Base-by-base conservation (phyloP, 345 rosid species). In the Murraya koenigii region DNA sequence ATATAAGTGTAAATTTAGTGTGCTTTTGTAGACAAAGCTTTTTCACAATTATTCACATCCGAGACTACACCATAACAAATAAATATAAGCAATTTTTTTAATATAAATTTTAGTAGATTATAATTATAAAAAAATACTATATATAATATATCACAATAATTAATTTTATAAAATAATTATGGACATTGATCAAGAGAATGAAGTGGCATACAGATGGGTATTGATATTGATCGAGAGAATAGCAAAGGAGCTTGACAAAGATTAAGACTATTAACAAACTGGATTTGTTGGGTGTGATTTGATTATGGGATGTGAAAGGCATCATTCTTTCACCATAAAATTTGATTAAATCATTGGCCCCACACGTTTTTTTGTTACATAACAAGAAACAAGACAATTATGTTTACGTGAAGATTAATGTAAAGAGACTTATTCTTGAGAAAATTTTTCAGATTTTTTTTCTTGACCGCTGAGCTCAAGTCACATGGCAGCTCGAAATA, bases 311-410 rank as follows among this genome's bases (percentile, higher is more conserved):
- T 25, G n/a, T 64, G 41, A 74, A 60, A 4, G 59, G 59, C 69
- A 72, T 49, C 66, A 23, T 69, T 33, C 62, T 78, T 36, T 38
- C n/a, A 23, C 36, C 15, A 60, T 14, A 2, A 19, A 44, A 65
- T 32, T 15, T 35, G 36, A 79, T 47, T 56, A 56, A 17, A 17
- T 8, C 7, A 39, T 65, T 9, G 76, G 84, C 20, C 82, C 84
- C 87, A 81, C 87, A 77, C 87, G 87, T 77, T 84, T 80, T 79
- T 38, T 3, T 54, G 65, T 60, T 69, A 26, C 38, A 2, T 39
- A 13, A n/a, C 47, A 2, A 10, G 13, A 32, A 70, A 47, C 74
- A 47, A 68, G 33, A 22, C 22, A 47, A 66, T 68, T 41, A 17
- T 7, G 23, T 52, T 68, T 41, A 17, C 7, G 23, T 52, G 56